Base-by-base conservation (phyloP, 352 stramenopile genomes). In the Salisapilia sapeloensis region DNA sequence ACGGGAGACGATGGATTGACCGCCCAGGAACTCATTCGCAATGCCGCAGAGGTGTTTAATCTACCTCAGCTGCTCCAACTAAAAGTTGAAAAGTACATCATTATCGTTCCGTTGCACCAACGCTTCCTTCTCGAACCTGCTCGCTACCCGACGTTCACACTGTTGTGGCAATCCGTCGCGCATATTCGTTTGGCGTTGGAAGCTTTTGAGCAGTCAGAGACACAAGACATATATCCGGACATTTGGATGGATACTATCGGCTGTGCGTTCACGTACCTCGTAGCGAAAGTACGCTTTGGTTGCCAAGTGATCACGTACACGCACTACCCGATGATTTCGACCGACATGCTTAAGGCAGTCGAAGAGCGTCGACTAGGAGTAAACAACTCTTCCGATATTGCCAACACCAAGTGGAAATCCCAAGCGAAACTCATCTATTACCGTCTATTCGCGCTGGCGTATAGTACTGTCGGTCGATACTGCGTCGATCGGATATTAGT, bases 251-350 rank as follows among this genome's bases (percentile, higher is more conserved):
- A 99, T 50, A 99, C 94, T 3, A 99, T 91, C 0, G 96, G 96
- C 13, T 97, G 79, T 42, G 71, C 94, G 21, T 99, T 99, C 66
- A 94, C 93, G 1, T 98, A 96, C 56, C 52, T 96, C 3, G 55
- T 98, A 2, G 93, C 92, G 1, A 81, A 63, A 40, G 28, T 86
- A 4, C 44, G 95, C 4, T 76, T 71, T 33, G 71, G 77, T 2
- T 94, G 71, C 33, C 72, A 44, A 1, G 74, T 98, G 21, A 65
- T 83, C 2, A 72, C 91, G 29, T 99, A 99, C 71, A 91, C 97
- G 17, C 95, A 99, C 69, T 99, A 99, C 69, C 95, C 96, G 6
- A 99, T 96, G 38, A 98, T 99, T 47, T 97, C 82, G 31, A 96
- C 84, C 21, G 93, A 99, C 47, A 99, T 99, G 96, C 83, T 99